Percentiles rank a stretch among this genome's conserved stretches.
These are phyloP conservation scores for Botrytis medusae DNA, from an alignment of 2,329 filamentous ascomycete genomes.

Conservation along the genomic window DNA sequence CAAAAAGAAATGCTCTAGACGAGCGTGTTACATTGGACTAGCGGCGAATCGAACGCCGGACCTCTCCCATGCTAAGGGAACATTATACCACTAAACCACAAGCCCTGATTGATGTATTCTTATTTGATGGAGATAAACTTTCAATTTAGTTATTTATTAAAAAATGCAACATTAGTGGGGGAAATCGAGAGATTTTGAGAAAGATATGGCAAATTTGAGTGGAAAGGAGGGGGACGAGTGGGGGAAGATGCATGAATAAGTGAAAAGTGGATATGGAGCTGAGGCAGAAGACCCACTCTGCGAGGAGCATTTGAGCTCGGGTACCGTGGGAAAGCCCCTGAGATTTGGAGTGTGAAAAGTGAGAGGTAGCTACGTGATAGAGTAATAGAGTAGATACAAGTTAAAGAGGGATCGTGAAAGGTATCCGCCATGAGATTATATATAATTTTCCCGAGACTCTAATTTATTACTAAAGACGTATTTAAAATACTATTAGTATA, in stretches of 20 bases:
- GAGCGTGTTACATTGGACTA: neutral
- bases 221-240: neutral
- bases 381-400: neutral
- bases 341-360: neutral
- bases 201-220: neutral
- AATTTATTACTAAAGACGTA: neutral
- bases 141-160: rapidly evolving
- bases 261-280: neutral
- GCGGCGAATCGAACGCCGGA: neutral
- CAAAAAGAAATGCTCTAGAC: rapidly evolving
- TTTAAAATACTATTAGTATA: neutral
- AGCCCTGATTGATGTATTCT: neutral
- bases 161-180: rapidly evolving
- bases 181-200: neutral
- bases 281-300: neutral
- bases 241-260: neutral
- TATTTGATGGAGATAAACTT: rapidly evolving
- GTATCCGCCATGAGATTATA: neutral
- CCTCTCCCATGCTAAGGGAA: neutral
- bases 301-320: neutral
- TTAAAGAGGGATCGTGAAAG: neutral
- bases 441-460: neutral
- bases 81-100: neutral
- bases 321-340: neutral
- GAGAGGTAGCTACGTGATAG: neutral